Base-by-base conservation (phyloP, 257 asterid genomes). In the Thymus quinquecostatus region DNA sequence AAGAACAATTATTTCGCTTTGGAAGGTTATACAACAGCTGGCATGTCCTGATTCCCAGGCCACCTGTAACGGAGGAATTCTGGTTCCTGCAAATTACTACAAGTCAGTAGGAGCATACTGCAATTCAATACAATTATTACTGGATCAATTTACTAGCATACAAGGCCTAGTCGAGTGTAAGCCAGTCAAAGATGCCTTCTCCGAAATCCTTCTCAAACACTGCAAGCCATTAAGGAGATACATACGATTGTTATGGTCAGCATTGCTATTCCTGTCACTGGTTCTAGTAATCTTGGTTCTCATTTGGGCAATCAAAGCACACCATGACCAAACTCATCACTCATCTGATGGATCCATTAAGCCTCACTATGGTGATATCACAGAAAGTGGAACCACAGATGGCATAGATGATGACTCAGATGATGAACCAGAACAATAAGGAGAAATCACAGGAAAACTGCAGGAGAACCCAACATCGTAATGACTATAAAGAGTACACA, bases 51-150 rank as follows among this genome's bases (percentile, higher is more conserved):
- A 86, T 66, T 33, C 81, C 0, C 75, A 72, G 51, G 78, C 80
- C 28, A 70, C 78, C 30, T 93, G 97, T 66, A 80, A 21, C 0
- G 98, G 98, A 51, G 97, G 98, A 71, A 84, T 93, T 44, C 10
- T 78, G 50, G 69, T 91, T 63, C 73, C 96, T 0, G 70, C 78
- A 4, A 67, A 28, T 36, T 82, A 81, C 53, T 91, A 69, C 82
- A 79, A 82, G 44, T 56, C 69, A 13, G 68, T 86, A 13, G 79
- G 75, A 74, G 85, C 86, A 28, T 93, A 91, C 79, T 72, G 89
- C 45, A 73, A 72, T 30, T 83, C 98, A 3, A 84, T 89, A 70
- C 96, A 87, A 68, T 77, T 64, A 41, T 71, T 93, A 61, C 73
- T 93, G 29, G 82, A 91, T 49, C 89, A 80, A 54, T 93, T 86